Percentiles rank a stretch among this genome's conserved stretches.
Conservation (phyloP, 164 flowering plant genomes). For the Nymphaea thermarum region DNA sequence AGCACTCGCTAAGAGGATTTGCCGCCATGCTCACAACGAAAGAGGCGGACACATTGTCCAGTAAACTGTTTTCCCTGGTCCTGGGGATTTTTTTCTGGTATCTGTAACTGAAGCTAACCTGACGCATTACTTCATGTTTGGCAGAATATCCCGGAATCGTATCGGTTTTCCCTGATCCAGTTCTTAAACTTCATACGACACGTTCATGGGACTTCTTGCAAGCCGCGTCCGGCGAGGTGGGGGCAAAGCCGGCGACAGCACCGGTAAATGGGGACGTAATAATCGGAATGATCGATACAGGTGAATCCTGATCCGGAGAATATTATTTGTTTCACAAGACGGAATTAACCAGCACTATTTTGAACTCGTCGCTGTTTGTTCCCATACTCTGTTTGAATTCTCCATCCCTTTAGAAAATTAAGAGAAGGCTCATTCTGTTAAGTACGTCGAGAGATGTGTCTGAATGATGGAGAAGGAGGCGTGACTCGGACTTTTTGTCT, state of each 20-base stretch:
- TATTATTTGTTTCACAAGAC: too few species aligned
- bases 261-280: slow-evolving; percentile 10
- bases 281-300: slow-evolving; percentile 23
- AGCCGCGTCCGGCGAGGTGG: slow-evolving; percentile 1
- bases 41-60: slow-evolving; percentile 61
- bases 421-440: too few species aligned
- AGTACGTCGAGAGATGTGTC: too few species aligned
- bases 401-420: too few species aligned
- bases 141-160: slow-evolving; percentile 31
- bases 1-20: slow-evolving; percentile 70
- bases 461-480: too few species aligned
- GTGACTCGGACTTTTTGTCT: too few species aligned
- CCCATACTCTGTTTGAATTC: too few species aligned
- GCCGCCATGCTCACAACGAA: slow-evolving; percentile 67
- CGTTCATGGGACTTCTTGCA: slow-evolving; percentile 26
- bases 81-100: not conserved
- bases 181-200: slow-evolving; percentile 21
- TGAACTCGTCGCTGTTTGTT: too few species aligned
- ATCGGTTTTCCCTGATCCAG: slow-evolving; percentile 21
- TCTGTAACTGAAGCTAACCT: not conserved
- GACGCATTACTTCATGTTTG: not conserved
- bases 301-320: slow-evolving; percentile 1
- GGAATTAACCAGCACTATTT: too few species aligned
- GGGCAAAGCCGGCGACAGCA: not conserved
- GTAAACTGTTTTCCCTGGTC: slow-evolving; percentile 15